Percentiles rank a stretch among this genome's conserved stretches.
Conservation (phyloP, 148 eudicot species). For the Rhododendron griersonianum region DNA sequence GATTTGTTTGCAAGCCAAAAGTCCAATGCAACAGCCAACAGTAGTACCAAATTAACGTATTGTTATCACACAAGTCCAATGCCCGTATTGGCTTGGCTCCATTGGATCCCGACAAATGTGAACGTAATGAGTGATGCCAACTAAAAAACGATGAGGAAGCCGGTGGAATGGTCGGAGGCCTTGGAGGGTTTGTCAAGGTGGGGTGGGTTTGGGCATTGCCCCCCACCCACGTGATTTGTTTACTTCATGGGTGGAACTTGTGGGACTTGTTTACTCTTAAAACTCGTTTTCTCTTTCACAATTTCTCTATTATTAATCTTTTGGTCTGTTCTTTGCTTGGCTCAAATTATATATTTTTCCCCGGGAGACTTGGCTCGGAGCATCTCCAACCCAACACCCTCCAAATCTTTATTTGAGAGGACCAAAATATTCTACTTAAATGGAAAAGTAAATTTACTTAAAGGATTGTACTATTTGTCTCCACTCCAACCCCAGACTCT, state of each 20-base stretch:
- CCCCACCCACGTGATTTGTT: neutral
- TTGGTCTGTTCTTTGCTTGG: neutral
- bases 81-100: too few species aligned
- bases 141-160: neutral
- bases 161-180: neutral
- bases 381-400: too few species aligned
- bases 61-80: neutral
- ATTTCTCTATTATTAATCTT: neutral
- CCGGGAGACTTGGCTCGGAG: neutral
- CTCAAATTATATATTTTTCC: neutral
- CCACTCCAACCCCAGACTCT: too few species aligned
- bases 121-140: neutral
- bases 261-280: neutral
- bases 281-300: neutral
- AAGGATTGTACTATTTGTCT: too few species aligned
- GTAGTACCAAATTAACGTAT: neutral
- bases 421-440: too few species aligned
- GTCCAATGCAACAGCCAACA: too few species aligned
- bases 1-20: neutral
- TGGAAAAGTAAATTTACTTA: too few species aligned
- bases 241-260: neutral
- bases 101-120: neutral
- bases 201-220: too few species aligned
- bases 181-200: too few species aligned
- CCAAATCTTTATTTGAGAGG: too few species aligned